Base-by-base conservation (phyloP, 768 basidiomycete genomes). In the Hericium alpestre region DNA sequence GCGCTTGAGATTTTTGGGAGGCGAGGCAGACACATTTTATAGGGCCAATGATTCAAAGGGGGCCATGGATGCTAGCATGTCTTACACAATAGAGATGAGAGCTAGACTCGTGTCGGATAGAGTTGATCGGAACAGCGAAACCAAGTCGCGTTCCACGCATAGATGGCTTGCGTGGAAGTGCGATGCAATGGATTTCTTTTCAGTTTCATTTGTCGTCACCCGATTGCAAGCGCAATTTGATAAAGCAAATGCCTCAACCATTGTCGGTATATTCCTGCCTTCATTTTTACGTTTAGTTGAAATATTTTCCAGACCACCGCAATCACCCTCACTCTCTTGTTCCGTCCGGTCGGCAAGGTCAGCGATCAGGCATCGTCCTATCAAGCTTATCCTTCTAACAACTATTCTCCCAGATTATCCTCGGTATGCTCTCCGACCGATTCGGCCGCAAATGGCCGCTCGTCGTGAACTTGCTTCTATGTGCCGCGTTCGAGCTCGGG, bases 381-480 rank as follows among this genome's bases (percentile, higher is more conserved):
- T 52, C 48, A n/a, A n/a, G n/a, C 20, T 37, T 5, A 5, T n/a
- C 23, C 40, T 37, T 13, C 11, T 32, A 18, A 46, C 39, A 38
- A 23, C 32, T 38, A 37, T n/a, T 18, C 13, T 16, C 1, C 41
- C 38, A 72, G 72, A 56, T 92, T 51, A 72, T 93, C 62, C 93
- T 95, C 62, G 93, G 92, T 49, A 67, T 93, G 46, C 63, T 86
- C n/a, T 88, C 87, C 1, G 94, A 96, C 68, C 82, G 94, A 3
- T 95, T 76, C 67, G 94, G 94, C 4, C 80, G 94, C 27, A 95
- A 94, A 76, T 98, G 93, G 93, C 93, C 93, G 4, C 76, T 94
- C 4, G 82, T 95, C 27, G 61, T 64, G 61, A 93, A 93, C 67
- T 76, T 94, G 20, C 48, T 91, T 23, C 66, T 93, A 50, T 80